phyloP scores from a whole-genome alignment of 2,329 filamentous ascomycete genomes.

The Claviceps monticola region DNA sequence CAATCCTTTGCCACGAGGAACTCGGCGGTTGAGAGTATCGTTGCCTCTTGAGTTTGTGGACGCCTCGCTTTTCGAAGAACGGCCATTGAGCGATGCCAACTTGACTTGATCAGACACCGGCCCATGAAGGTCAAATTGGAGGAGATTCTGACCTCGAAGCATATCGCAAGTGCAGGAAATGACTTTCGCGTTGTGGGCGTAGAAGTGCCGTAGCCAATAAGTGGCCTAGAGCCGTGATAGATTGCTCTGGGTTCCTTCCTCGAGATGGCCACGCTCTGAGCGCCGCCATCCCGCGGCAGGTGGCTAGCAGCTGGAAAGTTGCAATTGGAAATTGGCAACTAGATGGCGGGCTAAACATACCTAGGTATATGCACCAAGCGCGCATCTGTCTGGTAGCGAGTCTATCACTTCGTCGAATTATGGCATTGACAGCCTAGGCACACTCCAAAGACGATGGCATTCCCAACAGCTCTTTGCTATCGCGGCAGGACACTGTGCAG shows the following conservation, averaged over 20 bases:
- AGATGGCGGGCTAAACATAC: not conserved
- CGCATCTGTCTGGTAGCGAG: not conserved
- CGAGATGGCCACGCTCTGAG: too few relatives aligned
- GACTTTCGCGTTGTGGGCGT: not conserved
- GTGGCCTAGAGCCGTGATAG: not conserved
- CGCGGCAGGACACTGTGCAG: not conserved
- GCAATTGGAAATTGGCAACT: not conserved
- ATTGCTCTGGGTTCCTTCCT: not conserved
- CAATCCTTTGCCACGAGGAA: not conserved
- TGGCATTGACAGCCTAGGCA: not conserved
- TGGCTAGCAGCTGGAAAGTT: not conserved
- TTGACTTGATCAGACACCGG: not conserved
- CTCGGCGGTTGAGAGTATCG: not conserved
- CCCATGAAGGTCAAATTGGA: not conserved
- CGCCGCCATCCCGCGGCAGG: not conserved
- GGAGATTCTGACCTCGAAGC: not conserved
- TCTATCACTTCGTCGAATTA: not conserved
- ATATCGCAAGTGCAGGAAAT: not conserved
- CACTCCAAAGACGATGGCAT: not conserved
- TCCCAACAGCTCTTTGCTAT: not conserved
- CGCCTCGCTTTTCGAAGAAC: not conserved
- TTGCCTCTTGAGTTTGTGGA: not conserved
- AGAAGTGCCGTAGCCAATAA: not conserved
- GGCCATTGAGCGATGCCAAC: not conserved
- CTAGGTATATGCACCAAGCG: constrained; percentile 1